Evolutionary conservation across 2,329 filamentous ascomycete species (phyloP), one percentile per base, ranked within the genome.

Genomic region (Ambrosiella xylebori): DNA sequence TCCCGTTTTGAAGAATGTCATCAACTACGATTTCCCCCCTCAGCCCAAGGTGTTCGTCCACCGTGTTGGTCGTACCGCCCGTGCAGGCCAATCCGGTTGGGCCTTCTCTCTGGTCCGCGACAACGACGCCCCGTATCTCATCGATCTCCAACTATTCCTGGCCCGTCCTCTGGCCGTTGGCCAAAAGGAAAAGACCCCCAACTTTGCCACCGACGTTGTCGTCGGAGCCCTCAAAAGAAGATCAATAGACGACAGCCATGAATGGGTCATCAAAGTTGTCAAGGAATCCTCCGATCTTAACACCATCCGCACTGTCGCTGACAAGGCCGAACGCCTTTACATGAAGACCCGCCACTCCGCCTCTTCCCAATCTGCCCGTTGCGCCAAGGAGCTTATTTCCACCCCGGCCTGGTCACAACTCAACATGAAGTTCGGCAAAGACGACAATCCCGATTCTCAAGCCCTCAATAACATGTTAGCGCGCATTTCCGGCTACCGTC

Each of bases 41-140:
- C 93, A 97, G 66, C 88, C 93, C 17, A 98, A 98, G 71, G 83
- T 98, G 47, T 98, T 94, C 65, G 86, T 98, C 36, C 93, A 98
- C 70, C 84, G 93, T 67, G 93, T 98, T 52, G 93, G 93, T 65
- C 84, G 93, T 71, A 98, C 94, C 35, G 94, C 93, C 45, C 82
- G 93, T 78, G 94, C 94, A 50, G 93, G 91, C 12, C 84, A 88
- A 65, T 82, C 85, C 63, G 93, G 93, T 62, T 97, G 93, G 93
- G 86, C 85, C 71, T 98, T 95, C 71, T 96, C 88, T 73, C 76
- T 98, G 19, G 84, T 97, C 35, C 80, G 88, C 59, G 87, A 94
- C 63, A 80, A 85, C 1, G 93, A 98, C 70, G 82, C 87, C 5
- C 90, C 93, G 0, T 98, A 98, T 67, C 76, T 98, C 3, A 74